Evolutionary conservation across 2,329 filamentous ascomycete species (phyloP), one percentile per base, ranked within the genome.

Genomic region (Ascochyta lentis): DNA sequence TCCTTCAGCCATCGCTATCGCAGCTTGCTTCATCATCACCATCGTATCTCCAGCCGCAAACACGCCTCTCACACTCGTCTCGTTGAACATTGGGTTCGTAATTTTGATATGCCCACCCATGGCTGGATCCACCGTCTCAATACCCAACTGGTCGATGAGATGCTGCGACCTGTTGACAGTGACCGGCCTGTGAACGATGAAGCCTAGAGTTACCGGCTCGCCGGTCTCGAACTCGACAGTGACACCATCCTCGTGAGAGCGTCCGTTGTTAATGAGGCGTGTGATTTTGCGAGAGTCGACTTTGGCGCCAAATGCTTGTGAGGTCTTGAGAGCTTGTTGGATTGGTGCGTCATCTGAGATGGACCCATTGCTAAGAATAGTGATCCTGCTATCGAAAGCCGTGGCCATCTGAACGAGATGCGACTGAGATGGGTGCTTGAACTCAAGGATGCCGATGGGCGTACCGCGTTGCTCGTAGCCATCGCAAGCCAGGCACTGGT

Each of bases 401-500:
- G 49, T 35, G 1, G 68, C 69, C 68, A 73, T 70, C 33, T 60
- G 54, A 2, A 67, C 65, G 3, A 67, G 40, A 47, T 72, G 71
- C 3, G 59, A 46, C n/a, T 58, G 61, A 45, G 58, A 56, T 1
- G 69, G 66, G n/a, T 49, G 59, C 9, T 59, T 54, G 29, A 66
- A 69, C 3, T 58, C 62, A 0, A 74, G 58, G 16, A 74, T 56
- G 3, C 70, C 71, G 5, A 71, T 66, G 0, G 72, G 63, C 2
- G 61, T 63, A 1, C 81, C 83, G 13, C 80, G 77, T 46, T 86
- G 82, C 58, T 88, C 85, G 65, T 79, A 87, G 4, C 85, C 85
- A 59, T 86, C 79, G 68, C 84, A 87, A 62, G 82, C 85, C 1
- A 87, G 77, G 60, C 84, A 87, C 62, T 86, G 84, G 60, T 83